Percentiles rank a stretch among this genome's conserved stretches.
Conservation (phyloP, 345 rosid species). For the Citrus sinensis region DNA sequence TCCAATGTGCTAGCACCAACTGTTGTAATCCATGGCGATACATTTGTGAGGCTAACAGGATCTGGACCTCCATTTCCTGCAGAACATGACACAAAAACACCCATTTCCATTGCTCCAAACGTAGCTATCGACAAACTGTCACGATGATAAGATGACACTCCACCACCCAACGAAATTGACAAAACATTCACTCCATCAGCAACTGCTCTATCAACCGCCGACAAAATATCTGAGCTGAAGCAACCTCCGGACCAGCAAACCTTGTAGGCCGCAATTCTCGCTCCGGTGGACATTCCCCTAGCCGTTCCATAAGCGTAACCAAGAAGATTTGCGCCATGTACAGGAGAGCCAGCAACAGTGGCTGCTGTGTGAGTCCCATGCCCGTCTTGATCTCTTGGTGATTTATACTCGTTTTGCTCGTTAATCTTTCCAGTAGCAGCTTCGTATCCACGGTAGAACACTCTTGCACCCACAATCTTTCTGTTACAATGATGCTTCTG, state of each 20-base stretch:
- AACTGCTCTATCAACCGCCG: constrained; percentile 72
- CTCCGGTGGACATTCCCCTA: constrained; percentile 75
- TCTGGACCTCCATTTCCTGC: constrained; percentile 81
- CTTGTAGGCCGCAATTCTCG: constrained; percentile 71
- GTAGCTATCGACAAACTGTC: constrained; percentile 70
- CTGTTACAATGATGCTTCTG: constrained; percentile 47
- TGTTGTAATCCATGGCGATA: constrained; percentile 81
- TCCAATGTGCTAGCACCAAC: constrained; percentile 85
- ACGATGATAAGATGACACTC: constrained; percentile 47
- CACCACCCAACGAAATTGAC: constrained; percentile 81
- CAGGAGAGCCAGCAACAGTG: constrained; percentile 67
- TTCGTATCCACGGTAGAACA: constrained; percentile 59
- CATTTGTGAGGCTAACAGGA: constrained; percentile 58
- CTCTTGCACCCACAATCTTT: constrained; percentile 75
- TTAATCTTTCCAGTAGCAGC: constrained; percentile 58
- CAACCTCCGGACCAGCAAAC: constrained; percentile 81
- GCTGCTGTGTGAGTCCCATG: constrained; percentile 89
- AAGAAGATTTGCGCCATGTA: constrained; percentile 51
- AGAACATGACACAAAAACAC: constrained; percentile 66
- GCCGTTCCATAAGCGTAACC: constrained; percentile 79
- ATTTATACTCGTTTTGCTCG: constrained; percentile 56
- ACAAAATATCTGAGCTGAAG: constrained; percentile 68
- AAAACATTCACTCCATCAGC: constrained; percentile 74
- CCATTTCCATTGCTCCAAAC: constrained; percentile 89
- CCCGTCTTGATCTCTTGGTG: constrained; percentile 73